Conservation (phyloP, 495 filamentous ascomycete species). For the Daldinia loculata region DNA sequence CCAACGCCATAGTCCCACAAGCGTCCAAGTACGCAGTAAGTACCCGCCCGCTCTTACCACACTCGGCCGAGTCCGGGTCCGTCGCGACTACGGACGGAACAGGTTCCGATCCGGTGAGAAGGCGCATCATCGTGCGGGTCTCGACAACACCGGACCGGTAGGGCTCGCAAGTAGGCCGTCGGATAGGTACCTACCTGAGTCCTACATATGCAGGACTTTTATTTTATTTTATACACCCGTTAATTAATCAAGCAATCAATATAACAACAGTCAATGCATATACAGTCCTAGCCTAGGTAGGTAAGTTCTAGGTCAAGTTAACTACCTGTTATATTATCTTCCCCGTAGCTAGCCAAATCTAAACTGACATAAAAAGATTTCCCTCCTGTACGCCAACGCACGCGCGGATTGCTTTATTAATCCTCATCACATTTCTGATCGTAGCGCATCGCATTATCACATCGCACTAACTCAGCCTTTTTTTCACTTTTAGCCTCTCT, state of each 20-base stretch:
- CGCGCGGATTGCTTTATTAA: neutral
- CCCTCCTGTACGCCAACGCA: neutral
- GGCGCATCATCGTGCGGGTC: neutral
- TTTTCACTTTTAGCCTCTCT: neutral
- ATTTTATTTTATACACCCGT: no score
- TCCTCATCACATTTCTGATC: neutral
- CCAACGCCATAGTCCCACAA: neutral
- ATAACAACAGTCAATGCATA: neutral
- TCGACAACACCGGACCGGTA: neutral
- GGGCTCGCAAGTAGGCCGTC: neutral
- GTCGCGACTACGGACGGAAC: neutral
- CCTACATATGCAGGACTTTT: slow-evolving; percentile 1
- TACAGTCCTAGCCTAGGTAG: no score
- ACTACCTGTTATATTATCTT: neutral
- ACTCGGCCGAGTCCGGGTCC: neutral
- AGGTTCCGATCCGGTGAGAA: neutral
- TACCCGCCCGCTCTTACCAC: neutral
- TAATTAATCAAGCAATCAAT: neutral
- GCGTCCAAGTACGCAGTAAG: neutral
- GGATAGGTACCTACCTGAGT: neutral
- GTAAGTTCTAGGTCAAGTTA: neutral
- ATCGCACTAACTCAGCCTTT: neutral
- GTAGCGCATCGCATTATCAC: neutral
- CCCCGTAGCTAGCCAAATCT: neutral
- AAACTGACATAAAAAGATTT: neutral